phyloP scores from a whole-genome alignment of 768 basidiomycete species.

The Leucocoprinus leucothites region DNA sequence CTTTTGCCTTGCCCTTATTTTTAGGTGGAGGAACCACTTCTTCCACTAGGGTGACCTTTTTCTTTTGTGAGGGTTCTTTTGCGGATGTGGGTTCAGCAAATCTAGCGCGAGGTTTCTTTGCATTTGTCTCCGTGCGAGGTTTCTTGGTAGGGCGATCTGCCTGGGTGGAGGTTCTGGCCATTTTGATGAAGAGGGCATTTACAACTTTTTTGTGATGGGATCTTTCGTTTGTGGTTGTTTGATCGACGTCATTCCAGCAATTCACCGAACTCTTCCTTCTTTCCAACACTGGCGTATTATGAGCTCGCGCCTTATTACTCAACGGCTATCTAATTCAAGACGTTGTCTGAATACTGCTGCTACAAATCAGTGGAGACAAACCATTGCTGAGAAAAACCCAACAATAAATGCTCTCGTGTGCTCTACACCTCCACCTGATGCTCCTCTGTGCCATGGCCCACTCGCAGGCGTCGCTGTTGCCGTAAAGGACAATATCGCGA shows the following conservation, averaged over 20 bases:
- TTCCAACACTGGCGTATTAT: neutral
- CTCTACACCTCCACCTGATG: conserved; percentile 18
- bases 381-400: conserved; percentile 34
- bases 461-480: conserved; percentile 53
- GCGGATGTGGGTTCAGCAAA: conserved; percentile 13
- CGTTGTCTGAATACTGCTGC: conserved; percentile 3
- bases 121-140: neutral
- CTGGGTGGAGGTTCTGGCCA: neutral
- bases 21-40: conserved; percentile 11
- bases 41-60: neutral
- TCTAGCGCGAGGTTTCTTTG: conserved; percentile 10
- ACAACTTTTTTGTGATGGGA: conserved; percentile 9
- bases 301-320: neutral
- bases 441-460: conserved; percentile 15
- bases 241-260: neutral
- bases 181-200: neutral
- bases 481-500: conserved; percentile 88
- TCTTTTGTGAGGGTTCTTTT: neutral
- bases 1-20: conserved; percentile 21
- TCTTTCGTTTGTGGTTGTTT: conserved; percentile 12
- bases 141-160: conserved; percentile 7
- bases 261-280: neutral
- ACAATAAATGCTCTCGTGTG: conserved; percentile 56
- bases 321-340: neutral
- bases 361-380: conserved; percentile 23